These are phyloP conservation scores for Irpex sp. DNA, from an alignment of 1,284 basidiomycete species.

Conservation along the genomic window DNA sequence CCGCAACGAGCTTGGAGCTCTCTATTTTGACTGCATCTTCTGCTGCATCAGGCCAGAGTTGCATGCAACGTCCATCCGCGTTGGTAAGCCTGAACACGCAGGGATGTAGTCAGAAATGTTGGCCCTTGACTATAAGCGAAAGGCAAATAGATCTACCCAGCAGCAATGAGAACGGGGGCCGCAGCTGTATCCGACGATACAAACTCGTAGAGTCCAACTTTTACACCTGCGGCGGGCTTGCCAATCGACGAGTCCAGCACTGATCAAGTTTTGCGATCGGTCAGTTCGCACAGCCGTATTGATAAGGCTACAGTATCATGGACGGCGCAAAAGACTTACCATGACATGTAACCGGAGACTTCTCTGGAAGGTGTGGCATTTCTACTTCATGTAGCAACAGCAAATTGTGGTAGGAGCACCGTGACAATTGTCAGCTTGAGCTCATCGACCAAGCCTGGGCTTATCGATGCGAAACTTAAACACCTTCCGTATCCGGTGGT, in stretches of 20 bases:
- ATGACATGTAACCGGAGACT: constrained; percentile 88
- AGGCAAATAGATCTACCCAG: constrained; percentile 43
- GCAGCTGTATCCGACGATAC: constrained; percentile 27
- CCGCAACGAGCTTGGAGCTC: constrained; percentile 36
- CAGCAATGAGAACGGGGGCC: constrained; percentile 51
- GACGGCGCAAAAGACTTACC: constrained; percentile 36
- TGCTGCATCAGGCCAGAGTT: constrained; percentile 55
- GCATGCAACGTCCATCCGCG: constrained; percentile 76
- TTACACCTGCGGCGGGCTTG: constrained; percentile 71
- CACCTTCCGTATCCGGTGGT: background rate
- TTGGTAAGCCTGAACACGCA: constrained; percentile 61
- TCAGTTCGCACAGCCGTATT: background rate
- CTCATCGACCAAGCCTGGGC: background rate
- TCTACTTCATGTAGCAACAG: background rate
- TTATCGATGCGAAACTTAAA: background rate
- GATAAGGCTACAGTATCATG: background rate
- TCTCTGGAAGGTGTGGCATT: constrained; percentile 39
- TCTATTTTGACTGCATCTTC: constrained; percentile 22
- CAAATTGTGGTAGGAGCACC: constrained; percentile 13
- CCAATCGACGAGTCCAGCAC: constrained; percentile 85
- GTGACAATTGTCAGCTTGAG: background rate
- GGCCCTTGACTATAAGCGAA: background rate
- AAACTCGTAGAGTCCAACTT: constrained; percentile 48
- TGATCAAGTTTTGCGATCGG: constrained; percentile 27
- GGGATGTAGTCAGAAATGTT: background rate